Base-by-base conservation (phyloP, 2,329 filamentous ascomycete species). In the Fusarium acutatum region DNA sequence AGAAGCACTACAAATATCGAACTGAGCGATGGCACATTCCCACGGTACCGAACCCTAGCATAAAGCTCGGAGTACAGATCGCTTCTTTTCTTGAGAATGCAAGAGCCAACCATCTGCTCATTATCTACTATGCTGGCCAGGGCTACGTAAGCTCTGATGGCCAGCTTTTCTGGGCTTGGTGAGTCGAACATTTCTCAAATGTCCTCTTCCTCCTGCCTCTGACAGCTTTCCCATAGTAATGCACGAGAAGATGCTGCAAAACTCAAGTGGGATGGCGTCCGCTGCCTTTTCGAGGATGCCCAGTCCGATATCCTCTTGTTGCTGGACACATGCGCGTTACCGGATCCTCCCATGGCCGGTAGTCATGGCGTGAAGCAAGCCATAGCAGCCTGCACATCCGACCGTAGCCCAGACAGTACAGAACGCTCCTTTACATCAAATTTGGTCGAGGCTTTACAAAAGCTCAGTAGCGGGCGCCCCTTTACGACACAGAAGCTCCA, bases 151-250 rank as follows among this genome's bases (percentile, higher is more conserved):
- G 87, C n/a, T 74, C 84, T 17, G 88, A 92, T 78, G 87, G 87
- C 75, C 88, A 91, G 79, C 82, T 91, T 32, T 91, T 90, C 79
- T 92, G 90, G 90, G 89, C 90, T 64, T 89, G 88, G 90, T 92
- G 85, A 84, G 89, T 86, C 63, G 59, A 63, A 60, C 49, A 65
- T 71, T 75, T 71, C 53, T 66, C 53, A 62, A 57, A 64, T 71
- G 56, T 74, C 58, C 53, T 64, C 40, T 64, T 43, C 61, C 60
- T 65, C 60, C 52, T 49, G 53, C 64, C 67, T 82, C 84, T 87
- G 79, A 87, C 77, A 60, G 60, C 62, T 52, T 53, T 78, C 69
- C 72, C 64, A 58, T 79, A 92, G 90, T 81, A 89, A 89, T 80
- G 71, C 85, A 49, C 84, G 86, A 52, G 86, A 88, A 69, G 87